Percentiles rank a stretch among this genome's conserved stretches.
These are phyloP conservation scores for Oryza longistaminata DNA, from an alignment of 176 grass and related monocot genomes.

Conservation along the genomic window DNA sequence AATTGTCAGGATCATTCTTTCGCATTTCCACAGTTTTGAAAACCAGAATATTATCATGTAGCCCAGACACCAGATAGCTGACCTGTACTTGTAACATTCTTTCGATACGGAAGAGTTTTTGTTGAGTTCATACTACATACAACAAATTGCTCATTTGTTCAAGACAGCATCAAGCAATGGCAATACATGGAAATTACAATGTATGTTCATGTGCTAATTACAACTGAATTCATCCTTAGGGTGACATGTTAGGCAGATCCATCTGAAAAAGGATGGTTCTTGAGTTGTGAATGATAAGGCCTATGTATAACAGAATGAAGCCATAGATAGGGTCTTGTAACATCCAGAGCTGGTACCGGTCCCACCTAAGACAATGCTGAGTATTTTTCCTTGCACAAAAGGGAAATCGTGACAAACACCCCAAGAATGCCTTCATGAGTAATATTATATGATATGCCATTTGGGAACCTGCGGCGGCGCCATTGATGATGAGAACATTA, in stretches of 20 bases:
- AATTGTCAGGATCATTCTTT: slow-evolving; percentile 25
- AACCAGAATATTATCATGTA: slow-evolving; percentile 3
- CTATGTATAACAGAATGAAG: neutral
- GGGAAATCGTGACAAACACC: neutral
- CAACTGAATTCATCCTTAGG: slow-evolving; percentile 4
- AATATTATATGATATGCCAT: neutral
- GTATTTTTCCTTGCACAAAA: neutral
- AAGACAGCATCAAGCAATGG: neutral
- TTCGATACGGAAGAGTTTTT: slow-evolving; percentile 2
- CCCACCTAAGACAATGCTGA: neutral
- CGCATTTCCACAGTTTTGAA: slow-evolving; percentile 14
- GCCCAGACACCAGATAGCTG: slow-evolving; percentile 1
- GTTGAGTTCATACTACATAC: neutral
- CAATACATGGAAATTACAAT: neutral
- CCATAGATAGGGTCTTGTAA: neutral
- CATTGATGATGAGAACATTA: slow-evolving; percentile 26
- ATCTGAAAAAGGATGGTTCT: neutral
- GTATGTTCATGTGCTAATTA: neutral
- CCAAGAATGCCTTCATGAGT: neutral
- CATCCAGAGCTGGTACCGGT: neutral
- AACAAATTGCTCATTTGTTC: neutral
- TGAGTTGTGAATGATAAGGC: neutral
- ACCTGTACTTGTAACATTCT: slow-evolving; percentile 22
- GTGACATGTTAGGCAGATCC: neutral
- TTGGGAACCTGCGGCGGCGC: neutral